A percentile compares a stretch with the other conserved stretches of the same genome.
Evolutionary conservation across 2,329 filamentous ascomycete genomes (phyloP).

Genomic region (Exophiala oligosperma): DNA sequence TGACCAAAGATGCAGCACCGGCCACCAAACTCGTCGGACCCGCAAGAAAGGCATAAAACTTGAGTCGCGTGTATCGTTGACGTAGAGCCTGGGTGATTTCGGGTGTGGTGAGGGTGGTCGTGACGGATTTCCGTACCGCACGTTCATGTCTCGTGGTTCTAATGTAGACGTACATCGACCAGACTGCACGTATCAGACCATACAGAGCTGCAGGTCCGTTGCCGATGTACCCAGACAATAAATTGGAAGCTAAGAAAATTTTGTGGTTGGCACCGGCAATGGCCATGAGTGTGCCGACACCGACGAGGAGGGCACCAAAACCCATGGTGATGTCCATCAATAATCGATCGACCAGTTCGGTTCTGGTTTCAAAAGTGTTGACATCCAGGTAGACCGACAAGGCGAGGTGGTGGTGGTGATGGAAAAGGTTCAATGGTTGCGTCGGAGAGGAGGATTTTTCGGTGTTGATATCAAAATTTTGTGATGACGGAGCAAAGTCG

Average conservation of each 20-base stretch:
- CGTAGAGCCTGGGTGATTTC: background rate
- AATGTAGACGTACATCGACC: conserved; percentile 47
- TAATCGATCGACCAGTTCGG: conserved; percentile 53
- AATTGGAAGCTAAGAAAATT: conserved; percentile 51
- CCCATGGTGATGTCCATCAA: conserved; percentile 55
- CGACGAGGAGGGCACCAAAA: conserved; percentile 51
- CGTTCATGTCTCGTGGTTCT: conserved; percentile 43
- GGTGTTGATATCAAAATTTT: background rate
- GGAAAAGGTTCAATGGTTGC: background rate
- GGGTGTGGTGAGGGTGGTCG: conserved; percentile 24
- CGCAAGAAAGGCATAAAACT: conserved; percentile 47
- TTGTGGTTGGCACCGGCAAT: conserved; percentile 49
- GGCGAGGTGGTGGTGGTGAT: background rate
- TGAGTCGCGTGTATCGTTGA: conserved; percentile 37
- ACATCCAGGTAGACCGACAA: conserved; percentile 38
- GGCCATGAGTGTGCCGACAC: conserved; percentile 54
- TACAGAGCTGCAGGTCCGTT: conserved; percentile 53
- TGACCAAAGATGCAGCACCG: conserved; percentile 52
- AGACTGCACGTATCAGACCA: conserved; percentile 50
- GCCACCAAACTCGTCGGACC: conserved; percentile 50
- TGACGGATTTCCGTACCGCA: conserved; percentile 31
- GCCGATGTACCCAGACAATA: conserved; percentile 57
- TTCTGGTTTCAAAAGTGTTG: conserved; percentile 51
- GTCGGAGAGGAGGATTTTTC: background rate
- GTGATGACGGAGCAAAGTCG: background rate